Evolutionary conservation across 1,139 yeast genomes (phyloP), one percentile per base, ranked within the genome.

Genomic region (Geotrichum aggregatum): DNA sequence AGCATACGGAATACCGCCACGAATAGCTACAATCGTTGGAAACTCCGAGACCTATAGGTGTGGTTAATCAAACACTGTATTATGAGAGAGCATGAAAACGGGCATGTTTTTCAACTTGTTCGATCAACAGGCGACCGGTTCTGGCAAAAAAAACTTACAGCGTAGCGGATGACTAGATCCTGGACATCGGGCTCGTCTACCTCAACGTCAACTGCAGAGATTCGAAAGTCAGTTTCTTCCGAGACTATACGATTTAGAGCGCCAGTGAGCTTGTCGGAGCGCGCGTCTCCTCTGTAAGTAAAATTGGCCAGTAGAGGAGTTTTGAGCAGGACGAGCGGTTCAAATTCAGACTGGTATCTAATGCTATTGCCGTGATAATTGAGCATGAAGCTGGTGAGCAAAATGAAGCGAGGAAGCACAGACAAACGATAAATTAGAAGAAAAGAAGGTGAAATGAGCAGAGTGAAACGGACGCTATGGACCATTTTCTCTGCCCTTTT

Each of bases 221-320:
- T 76, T 35, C 68, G 66, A 61, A 76, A 75, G 28, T 74, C 74
- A 21, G 82, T 76, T 58, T 81, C 80, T 52, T 77, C 77, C 56
- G 68, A 76, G 54, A 75, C 80, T 64, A 78, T 79, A 42, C 76
- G 66, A 59, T 78, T 83, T 54, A 87, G 69, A 1, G 83, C 76
- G 38, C 79, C 79, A 1, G 94, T 84, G 47, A 85, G 75, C 57
- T 75, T 75, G 63, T 84, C 82, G 57, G 84, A 80, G 43, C 75
- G 71, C 3, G 77, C 73, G 60, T 84, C 87, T 7, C 88, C 87
- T 54, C 83, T 74, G 46, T 79, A 71, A 1, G 91, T 85, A 70
- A 87, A 87, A 64, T 87, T 85, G 59, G 87, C 73, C 52, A 87
- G 68, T 51, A 86, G 68, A 1, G 95, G 94, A 38, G 78, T 71